These are phyloP conservation scores for Coemansia guatemalensis DNA, from an alignment of 192 early-diverging fungal genomes.

Conservation along the genomic window DNA sequence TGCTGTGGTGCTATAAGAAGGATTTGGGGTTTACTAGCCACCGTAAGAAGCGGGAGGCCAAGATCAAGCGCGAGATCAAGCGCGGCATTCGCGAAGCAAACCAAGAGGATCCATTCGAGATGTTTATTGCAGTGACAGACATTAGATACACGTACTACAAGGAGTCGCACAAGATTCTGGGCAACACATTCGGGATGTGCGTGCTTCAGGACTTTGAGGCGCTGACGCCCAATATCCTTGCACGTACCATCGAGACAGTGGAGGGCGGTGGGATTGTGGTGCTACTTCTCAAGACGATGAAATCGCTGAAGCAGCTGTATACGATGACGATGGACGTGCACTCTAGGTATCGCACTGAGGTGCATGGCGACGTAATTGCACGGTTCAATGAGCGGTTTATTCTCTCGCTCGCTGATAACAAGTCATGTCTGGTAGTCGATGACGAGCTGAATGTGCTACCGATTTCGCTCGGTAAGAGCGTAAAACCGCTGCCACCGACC, in stretches of 20 bases:
- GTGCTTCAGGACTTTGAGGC: constrained; percentile 98
- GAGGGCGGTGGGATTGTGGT: constrained; percentile 97
- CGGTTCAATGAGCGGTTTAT: constrained; percentile 99
- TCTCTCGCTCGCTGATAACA: constrained; percentile 85
- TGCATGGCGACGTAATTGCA: constrained; percentile 88
- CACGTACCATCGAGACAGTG: constrained; percentile 97
- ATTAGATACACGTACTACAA: constrained; percentile 99
- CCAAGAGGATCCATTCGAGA: constrained; percentile 97
- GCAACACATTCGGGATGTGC: constrained; percentile 99
- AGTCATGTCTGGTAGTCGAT: constrained; percentile 90
- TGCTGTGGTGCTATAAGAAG: constrained; percentile 99
- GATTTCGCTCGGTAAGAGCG: constrained; percentile 88
- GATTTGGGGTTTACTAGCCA: constrained; percentile 94
- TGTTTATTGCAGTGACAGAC: constrained; percentile 92
- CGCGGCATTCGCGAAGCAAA: constrained; percentile 88
- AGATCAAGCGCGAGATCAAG: constrained; percentile 94
- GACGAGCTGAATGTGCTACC: constrained; percentile 98
- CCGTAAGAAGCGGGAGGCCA: constrained; percentile 94
- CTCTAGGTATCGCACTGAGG: constrained; percentile 90
- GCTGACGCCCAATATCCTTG: constrained; percentile 94
- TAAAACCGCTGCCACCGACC: constrained; percentile 76
- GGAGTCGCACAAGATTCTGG: constrained; percentile 97
- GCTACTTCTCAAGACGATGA: constrained; percentile 92
- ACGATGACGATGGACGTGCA: constrained; percentile 99
- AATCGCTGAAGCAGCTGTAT: constrained; percentile 93